Evolutionary conservation across 1,139 yeast species (phyloP).

Genomic region (Yamadazyma membranifaciens): DNA sequence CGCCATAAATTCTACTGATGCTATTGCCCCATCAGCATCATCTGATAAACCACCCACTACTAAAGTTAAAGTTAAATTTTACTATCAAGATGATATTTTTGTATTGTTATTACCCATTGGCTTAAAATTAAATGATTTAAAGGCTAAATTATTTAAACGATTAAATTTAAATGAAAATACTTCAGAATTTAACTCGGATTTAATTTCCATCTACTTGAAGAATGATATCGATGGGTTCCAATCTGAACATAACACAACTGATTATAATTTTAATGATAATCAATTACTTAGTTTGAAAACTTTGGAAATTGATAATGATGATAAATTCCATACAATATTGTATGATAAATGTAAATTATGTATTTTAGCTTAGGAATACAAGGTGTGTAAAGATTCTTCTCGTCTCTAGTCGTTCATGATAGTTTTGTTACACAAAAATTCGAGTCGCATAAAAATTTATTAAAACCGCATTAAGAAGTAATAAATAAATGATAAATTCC

Average conservation of each 20-base stretch:
- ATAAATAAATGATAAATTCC: too few species aligned
- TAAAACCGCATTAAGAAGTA: too few species aligned
- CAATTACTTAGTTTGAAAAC: conserved; percentile 25
- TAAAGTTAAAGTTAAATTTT: conserved; percentile 74
- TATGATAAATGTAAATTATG: conserved; percentile 48
- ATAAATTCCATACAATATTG: conserved; percentile 40
- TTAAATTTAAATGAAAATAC: conserved; percentile 27
- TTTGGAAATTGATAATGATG: conserved; percentile 42
- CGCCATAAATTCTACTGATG: conserved; percentile 5
- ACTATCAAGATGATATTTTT: conserved; percentile 85
- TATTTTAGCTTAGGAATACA: conserved; percentile 22
- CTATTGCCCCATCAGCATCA: neutral
- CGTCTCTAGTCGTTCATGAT: too few species aligned
- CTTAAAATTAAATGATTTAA: conserved; percentile 60
- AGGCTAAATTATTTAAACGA: conserved; percentile 64
- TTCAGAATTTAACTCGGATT: conserved; percentile 11
- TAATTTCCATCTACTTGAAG: conserved; percentile 35
- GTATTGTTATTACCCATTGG: conserved; percentile 73
- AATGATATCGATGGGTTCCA: conserved; percentile 43
- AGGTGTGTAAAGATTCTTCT: too few species aligned
- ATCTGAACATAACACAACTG: conserved; percentile 28
- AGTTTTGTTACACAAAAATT: too few species aligned
- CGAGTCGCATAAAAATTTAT: too few species aligned
- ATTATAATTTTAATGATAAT: conserved; percentile 22
- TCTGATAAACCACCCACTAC: conserved; percentile 12